Base-by-base conservation (phyloP, 768 basidiomycete species). In the Suillus placidus region DNA sequence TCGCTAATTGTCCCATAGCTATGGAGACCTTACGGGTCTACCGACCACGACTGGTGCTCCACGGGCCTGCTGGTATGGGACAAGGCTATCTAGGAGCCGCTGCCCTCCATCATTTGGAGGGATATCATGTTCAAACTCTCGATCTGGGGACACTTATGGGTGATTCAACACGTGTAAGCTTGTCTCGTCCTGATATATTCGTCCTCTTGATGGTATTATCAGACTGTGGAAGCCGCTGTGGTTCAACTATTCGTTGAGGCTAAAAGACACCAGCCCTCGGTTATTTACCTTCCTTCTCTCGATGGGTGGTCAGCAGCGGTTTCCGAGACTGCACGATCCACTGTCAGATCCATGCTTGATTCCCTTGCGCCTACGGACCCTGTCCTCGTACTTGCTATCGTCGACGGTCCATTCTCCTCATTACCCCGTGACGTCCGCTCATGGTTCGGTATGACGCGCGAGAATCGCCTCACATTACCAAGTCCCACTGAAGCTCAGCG, bases 241-340 rank as follows among this genome's bases (percentile, higher is more conserved):
- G 94, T 98, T 5, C 96, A 99, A 71, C 83, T 97, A 20, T 98
- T 99, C 72, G 85, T 96, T 26, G 97, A 99, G 76, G 97, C 97
- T 1, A 99, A 98, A 74, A 89, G 97, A 34, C 94, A 97, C 74
- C 95, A 97, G 71, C 97, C 97, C 0, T 95, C 95, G 0, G 90
- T 99, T 43, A 86, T 99, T 57, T 99, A 96, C 76, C 93, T 99
- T 37, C 97, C 97, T 0, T 92, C 94, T 1, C 85, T 99, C 7
- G 72, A 87, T 1, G 86, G 89, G 1, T 99, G 96, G 95, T 92
- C 91, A 68, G 82, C 88, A 1, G 88, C 94, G 3, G 86, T 99
- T 30, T 85, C 91, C 1, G 95, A 98, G 70, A 90, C 91, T 0
- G 85, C 94, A 0, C 85, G 95, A 12, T 85, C 90, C 3, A 97